A percentile compares a stretch with the other conserved stretches of the same genome.
These are phyloP conservation scores for Ephemerocybe angulata DNA, from an alignment of 768 basidiomycete genomes.

Conservation along the genomic window DNA sequence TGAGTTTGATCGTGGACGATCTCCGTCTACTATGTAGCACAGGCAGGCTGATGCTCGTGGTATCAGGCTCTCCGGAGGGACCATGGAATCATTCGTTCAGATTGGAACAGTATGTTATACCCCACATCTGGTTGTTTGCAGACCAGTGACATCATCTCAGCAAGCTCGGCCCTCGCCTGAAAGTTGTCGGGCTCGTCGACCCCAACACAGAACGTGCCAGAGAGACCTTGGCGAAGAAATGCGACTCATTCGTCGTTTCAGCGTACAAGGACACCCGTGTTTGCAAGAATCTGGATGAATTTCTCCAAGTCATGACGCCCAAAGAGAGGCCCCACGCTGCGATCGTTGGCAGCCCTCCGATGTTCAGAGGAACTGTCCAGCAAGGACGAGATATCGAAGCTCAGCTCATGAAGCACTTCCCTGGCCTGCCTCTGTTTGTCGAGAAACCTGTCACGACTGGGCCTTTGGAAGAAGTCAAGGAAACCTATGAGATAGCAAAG, in stretches of 20 bases:
- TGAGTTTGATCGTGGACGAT: constrained; percentile 18
- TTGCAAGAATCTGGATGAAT: constrained; percentile 84
- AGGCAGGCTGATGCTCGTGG: neutral
- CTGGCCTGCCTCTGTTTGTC: constrained; percentile 83
- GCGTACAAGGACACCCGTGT: constrained; percentile 88
- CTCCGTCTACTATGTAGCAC: constrained; percentile 1
- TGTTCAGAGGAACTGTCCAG: constrained; percentile 78
- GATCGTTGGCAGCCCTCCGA: constrained; percentile 89
- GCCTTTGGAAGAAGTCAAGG: constrained; percentile 58
- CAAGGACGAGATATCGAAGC: constrained; percentile 82
- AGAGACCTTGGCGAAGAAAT: constrained; percentile 81
- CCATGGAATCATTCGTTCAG: constrained; percentile 94
- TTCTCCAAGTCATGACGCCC: constrained; percentile 63
- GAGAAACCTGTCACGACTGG: constrained; percentile 93
- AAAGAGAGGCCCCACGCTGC: constrained; percentile 74
- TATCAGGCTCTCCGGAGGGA: constrained; percentile 76
- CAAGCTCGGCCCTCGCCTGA: constrained; percentile 93
- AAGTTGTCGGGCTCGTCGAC: constrained; percentile 93
- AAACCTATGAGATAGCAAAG: constrained; percentile 70
- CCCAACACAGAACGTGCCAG: constrained; percentile 80
- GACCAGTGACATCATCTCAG: constrained; percentile 32
- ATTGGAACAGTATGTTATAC: constrained; percentile 67
- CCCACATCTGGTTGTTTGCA: constrained; percentile 5
- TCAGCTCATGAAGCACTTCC: constrained; percentile 84
- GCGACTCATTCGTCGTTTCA: constrained; percentile 87